Conservation (phyloP, 208 protist species). For the Crithidia acanthocephali region DNA sequence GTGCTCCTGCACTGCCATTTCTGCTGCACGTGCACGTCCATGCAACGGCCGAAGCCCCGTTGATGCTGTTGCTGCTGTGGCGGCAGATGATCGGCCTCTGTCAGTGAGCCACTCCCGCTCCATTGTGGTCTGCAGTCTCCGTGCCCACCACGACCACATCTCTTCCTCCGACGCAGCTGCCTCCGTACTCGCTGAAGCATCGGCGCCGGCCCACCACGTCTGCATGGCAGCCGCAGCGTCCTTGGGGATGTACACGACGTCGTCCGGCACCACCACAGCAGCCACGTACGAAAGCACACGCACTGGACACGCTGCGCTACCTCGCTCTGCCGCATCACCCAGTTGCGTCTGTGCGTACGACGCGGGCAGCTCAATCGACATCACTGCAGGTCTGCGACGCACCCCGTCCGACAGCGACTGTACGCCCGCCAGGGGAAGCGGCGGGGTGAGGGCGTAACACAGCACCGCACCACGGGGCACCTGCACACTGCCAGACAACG, state of each 20-base stretch:
- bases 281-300: conserved; percentile 14
- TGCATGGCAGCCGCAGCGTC: background rate
- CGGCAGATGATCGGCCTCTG: no score
- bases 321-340: background rate
- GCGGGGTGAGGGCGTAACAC: conserved; percentile 15
- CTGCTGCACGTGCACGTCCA: background rate
- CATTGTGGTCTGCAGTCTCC: background rate
- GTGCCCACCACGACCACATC: conserved; percentile 12
- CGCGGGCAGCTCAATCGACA: background rate
- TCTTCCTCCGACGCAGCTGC: background rate
- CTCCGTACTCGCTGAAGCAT: background rate
- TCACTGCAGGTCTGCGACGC: conserved; percentile 4
- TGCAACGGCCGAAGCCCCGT: background rate
- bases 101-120: background rate
- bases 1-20: background rate
- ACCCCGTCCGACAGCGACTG: background rate
- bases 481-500: background rate
- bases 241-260: conserved; percentile 8
- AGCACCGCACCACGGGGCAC: conserved; percentile 1
- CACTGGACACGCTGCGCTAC: background rate
- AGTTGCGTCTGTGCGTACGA: background rate
- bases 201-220: conserved; percentile 1
- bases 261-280: conserved; percentile 18
- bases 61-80: background rate
- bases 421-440: background rate